Percentiles rank a stretch among this genome's conserved stretches.
Evolutionary conservation across 345 rosid genomes (phyloP).

Genomic region (Populus nigra): DNA sequence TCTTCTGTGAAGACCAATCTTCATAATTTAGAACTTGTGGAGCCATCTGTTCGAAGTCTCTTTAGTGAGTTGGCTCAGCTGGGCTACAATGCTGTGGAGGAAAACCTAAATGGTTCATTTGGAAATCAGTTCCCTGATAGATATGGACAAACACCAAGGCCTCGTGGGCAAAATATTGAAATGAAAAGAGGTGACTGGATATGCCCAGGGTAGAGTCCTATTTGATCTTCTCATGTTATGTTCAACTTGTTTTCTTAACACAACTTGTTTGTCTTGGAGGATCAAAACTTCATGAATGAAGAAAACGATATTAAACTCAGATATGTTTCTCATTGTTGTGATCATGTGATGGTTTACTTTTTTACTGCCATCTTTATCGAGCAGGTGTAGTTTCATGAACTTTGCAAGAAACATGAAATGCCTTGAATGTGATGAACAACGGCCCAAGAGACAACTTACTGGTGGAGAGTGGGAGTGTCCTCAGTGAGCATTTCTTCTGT

Average conservation of each 20-base stretch:
- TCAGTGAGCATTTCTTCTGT: conserved; percentile 58
- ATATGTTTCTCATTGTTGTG: neutral
- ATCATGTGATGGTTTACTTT: neutral
- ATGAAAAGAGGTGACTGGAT: conserved; percentile 97
- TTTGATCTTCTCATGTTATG: neutral
- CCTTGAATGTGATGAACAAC: conserved; percentile 77
- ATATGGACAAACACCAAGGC: conserved; percentile 42
- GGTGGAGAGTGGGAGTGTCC: conserved; percentile 99
- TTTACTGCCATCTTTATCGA: conserved; percentile 23
- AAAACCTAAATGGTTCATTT: conserved; percentile 25
- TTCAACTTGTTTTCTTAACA: neutral
- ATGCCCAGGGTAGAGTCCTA: conserved; percentile 63
- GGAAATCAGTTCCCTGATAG: conserved; percentile 42
- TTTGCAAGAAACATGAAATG: conserved; percentile 86
- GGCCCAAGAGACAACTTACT: conserved; percentile 79
- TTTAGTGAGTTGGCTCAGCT: conserved; percentile 56
- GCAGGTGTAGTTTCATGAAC: conserved; percentile 93
- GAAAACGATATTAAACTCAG: neutral
- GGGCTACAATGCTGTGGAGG: conserved; percentile 28
- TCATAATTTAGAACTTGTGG: conserved; percentile 41
- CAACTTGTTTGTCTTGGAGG: neutral
- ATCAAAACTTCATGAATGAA: neutral
- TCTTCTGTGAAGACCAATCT: conserved; percentile 30
- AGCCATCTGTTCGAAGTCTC: conserved; percentile 57
- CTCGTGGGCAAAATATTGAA: conserved; percentile 48